Conservation (phyloP, 139 green algal species). For the Chlorella sp. region DNA sequence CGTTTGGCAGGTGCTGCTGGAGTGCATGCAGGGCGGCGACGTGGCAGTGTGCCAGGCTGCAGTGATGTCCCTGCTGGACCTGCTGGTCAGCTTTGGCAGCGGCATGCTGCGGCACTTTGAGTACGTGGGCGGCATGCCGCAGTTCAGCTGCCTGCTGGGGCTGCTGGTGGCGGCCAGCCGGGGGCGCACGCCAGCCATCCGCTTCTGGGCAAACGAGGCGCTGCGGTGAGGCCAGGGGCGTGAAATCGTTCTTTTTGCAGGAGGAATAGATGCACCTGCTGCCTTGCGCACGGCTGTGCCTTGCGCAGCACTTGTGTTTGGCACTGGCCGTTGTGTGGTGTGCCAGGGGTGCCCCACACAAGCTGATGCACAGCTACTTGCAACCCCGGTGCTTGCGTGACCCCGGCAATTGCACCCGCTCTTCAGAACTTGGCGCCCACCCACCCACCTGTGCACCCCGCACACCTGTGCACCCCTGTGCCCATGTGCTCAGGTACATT, state of each 20-base stretch:
- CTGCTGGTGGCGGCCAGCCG: slow-evolving; percentile 32
- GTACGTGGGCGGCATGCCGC: not conserved
- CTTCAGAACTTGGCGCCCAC: not conserved
- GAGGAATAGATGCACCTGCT: not conserved
- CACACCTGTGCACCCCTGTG: not conserved
- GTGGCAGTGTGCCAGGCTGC: not conserved
- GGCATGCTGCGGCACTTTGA: slow-evolving; percentile 22
- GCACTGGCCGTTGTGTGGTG: no score
- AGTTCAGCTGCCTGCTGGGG: slow-evolving; percentile 29
- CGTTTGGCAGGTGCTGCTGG: slow-evolving; percentile 8
- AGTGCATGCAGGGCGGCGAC: slow-evolving; percentile 25
- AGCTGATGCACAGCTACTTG: no score
- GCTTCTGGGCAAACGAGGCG: slow-evolving; percentile 18
- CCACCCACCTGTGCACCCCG: not conserved
- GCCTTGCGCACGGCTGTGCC: not conserved
- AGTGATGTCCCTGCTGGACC: slow-evolving; percentile 8
- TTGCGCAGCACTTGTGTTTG: no score
- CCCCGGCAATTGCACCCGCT: not conserved
- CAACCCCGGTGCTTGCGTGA: no score
- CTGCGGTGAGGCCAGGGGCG: not conserved
- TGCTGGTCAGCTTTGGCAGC: slow-evolving; percentile 13
- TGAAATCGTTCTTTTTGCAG: no score
- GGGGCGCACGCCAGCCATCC: slow-evolving; percentile 12
- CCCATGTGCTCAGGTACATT: not conserved
- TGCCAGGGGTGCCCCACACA: no score